Evolutionary conservation across 192 early-diverging fungal genomes (phyloP).

Genomic region (Backusella tuberculispora): DNA sequence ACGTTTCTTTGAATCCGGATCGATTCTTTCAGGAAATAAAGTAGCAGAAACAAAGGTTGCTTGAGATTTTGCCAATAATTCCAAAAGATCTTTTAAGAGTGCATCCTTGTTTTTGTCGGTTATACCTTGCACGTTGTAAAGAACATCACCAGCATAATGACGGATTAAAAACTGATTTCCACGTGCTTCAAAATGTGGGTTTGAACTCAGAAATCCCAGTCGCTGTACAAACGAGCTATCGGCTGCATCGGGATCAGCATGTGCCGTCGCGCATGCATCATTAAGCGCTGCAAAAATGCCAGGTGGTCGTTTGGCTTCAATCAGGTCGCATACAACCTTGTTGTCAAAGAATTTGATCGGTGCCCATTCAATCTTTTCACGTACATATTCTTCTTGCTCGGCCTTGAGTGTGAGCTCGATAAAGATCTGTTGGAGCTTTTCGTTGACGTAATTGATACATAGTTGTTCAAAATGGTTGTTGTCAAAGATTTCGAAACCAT

Average conservation of each 20-base stretch:
- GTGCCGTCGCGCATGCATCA: slow-evolving; percentile 95
- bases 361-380: slow-evolving; percentile 95
- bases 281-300: slow-evolving; percentile 91
- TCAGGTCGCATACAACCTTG: slow-evolving; percentile 97
- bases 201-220: slow-evolving; percentile 62
- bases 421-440: slow-evolving; percentile 96
- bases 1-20: slow-evolving; percentile 84
- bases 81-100: slow-evolving; percentile 88
- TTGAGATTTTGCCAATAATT: slow-evolving; percentile 74
- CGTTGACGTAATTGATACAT: slow-evolving; percentile 99
- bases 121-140: slow-evolving; percentile 89
- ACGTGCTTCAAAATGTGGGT: slow-evolving; percentile 74
- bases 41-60: slow-evolving; percentile 72
- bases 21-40: slow-evolving; percentile 89
- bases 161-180: slow-evolving; percentile 78
- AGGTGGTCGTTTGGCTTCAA: slow-evolving; percentile 94
- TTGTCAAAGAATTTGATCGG: slow-evolving; percentile 99
- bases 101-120: slow-evolving; percentile 98
- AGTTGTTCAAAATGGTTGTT: slow-evolving; percentile 98
- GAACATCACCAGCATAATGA: slow-evolving; percentile 97
- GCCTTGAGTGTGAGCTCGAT: slow-evolving; percentile 97
- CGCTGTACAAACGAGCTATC: slow-evolving; percentile 74
- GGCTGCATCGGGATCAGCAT: slow-evolving; percentile 82
- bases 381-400: slow-evolving; percentile 97
- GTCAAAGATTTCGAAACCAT: slow-evolving; percentile 96